phyloP scores from a whole-genome alignment of 2,329 filamentous ascomycete species.

The Ophiostoma populinum region DNA sequence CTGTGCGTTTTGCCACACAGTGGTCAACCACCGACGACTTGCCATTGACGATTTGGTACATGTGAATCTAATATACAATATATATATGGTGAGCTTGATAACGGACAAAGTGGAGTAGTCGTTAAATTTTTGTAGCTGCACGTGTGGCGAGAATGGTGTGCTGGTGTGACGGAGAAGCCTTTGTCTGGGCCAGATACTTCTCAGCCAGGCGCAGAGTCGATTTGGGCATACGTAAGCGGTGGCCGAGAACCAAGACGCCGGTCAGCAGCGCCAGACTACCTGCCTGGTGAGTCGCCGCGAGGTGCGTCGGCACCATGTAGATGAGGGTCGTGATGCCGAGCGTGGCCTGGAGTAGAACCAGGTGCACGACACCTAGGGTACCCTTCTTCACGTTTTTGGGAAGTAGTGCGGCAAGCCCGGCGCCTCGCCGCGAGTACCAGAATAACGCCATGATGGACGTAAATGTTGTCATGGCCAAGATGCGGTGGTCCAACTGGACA shows the following conservation, averaged over 20 bases:
- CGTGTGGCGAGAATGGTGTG: slow-evolving; percentile 2
- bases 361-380: slow-evolving; percentile 63
- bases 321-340: slow-evolving; percentile 83
- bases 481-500: slow-evolving; percentile 89
- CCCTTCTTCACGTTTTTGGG: slow-evolving; percentile 49
- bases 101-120: neutral
- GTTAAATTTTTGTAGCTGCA: slow-evolving; percentile 4
- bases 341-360: slow-evolving; percentile 64
- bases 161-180: neutral
- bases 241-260: slow-evolving; percentile 63
- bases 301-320: slow-evolving; percentile 77
- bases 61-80: too few relatives aligned
- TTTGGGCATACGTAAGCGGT: slow-evolving; percentile 56
- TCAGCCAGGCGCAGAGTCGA: slow-evolving; percentile 43
- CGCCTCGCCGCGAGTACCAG: slow-evolving; percentile 57
- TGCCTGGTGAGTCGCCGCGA: slow-evolving; percentile 86
- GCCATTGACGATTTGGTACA: too few relatives aligned
- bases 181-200: slow-evolving; percentile 21
- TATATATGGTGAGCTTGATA: neutral
- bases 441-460: slow-evolving; percentile 63
- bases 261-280: slow-evolving; percentile 74
- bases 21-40: too few relatives aligned
- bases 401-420: slow-evolving; percentile 33
- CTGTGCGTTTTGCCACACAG: too few relatives aligned
- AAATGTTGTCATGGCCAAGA: slow-evolving; percentile 80